Base-by-base conservation (phyloP, 768 basidiomycete species). In the Phallus indusiatus region DNA sequence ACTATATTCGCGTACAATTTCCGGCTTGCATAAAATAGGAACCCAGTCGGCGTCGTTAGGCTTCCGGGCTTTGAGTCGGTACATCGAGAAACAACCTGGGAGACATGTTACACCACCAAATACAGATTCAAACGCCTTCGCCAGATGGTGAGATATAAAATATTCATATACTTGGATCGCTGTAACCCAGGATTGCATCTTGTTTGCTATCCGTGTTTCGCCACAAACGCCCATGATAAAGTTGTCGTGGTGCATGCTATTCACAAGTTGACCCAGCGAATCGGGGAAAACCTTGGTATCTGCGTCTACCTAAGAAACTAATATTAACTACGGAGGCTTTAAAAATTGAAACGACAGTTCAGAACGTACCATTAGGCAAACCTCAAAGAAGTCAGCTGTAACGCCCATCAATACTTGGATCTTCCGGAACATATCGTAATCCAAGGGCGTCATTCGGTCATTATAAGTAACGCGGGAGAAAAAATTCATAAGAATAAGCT, bases 61-160 rank as follows among this genome's bases (percentile, higher is more conserved):
- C 67, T 87, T 92, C 56, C 96, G 82, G 8, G 94, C 94, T 71
- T 99, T 99, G 68, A 99, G 78, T 55, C 96, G 81, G 74, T 98
- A 98, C 95, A 99, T 99, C 55, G 94, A 96, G 76, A 99, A 99
- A 73, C 96, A 99, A n/a, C 96, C 96, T 0, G 96, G 96, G 28
- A 98, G 77, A 76, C 96, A 99, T 12, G 96, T 94, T 60, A 99
- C 96, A 82, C 96, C 96, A 68, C 96, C 96, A 67, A 99, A 98
- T 22, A 96, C 93, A 20, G 96, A 94, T 71, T 99, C 96, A 73
- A 99, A 99, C 7, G 92, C 94, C 72, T 99, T 99, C 62, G 95
- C 90, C 55, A 94, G 81, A 71, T 99, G 95, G 72, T 99, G 96
- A 37, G 94, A 97, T 68, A 99, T 98, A 73, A 97, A 99, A 72